Conservation (phyloP, 1,139 yeast genomes). For the Blastobotrys aristatus region DNA sequence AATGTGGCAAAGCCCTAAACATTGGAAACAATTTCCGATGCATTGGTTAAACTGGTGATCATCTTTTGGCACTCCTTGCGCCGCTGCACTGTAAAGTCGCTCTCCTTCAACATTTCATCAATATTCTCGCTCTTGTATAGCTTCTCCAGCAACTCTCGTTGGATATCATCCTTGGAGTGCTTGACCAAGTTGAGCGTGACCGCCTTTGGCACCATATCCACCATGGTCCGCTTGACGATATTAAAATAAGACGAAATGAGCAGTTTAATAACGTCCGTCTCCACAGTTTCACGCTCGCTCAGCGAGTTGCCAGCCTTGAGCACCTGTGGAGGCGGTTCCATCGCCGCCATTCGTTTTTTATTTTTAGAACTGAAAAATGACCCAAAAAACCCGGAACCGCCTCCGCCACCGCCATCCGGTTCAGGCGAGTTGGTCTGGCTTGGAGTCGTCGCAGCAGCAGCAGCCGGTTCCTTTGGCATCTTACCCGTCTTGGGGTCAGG, state of each 20-base stretch:
- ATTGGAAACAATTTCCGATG: constrained; percentile 85
- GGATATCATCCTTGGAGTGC: constrained; percentile 79
- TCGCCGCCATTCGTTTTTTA: constrained; percentile 87
- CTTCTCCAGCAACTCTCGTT: constrained; percentile 82
- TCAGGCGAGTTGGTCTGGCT: constrained; percentile 27
- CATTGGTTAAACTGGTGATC: constrained; percentile 87
- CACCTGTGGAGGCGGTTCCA: constrained; percentile 97
- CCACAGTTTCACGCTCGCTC: constrained; percentile 94
- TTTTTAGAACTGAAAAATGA: constrained; percentile 90
- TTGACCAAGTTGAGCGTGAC: constrained; percentile 87
- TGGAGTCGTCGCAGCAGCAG: constrained; percentile 31
- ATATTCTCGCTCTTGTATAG: constrained; percentile 74
- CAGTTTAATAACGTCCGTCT: constrained; percentile 92
- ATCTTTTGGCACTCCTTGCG: constrained; percentile 91
- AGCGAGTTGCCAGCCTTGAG: constrained; percentile 91
- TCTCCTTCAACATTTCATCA: constrained; percentile 79
- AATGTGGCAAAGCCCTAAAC: constrained; percentile 40
- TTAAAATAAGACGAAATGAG: constrained; percentile 84
- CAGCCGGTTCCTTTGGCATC: constrained; percentile 15
- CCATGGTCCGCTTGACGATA: constrained; percentile 89
- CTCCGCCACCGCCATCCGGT: constrained; percentile 36
- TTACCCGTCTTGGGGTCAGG: constrained; percentile 92
- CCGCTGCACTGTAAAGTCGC: constrained; percentile 88
- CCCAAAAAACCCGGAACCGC: constrained; percentile 63
- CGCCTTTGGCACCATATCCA: constrained; percentile 92